phyloP scores from a whole-genome alignment of 225 moss, liverwort and hornwort genomes.

The Straminergon stramineum region DNA sequence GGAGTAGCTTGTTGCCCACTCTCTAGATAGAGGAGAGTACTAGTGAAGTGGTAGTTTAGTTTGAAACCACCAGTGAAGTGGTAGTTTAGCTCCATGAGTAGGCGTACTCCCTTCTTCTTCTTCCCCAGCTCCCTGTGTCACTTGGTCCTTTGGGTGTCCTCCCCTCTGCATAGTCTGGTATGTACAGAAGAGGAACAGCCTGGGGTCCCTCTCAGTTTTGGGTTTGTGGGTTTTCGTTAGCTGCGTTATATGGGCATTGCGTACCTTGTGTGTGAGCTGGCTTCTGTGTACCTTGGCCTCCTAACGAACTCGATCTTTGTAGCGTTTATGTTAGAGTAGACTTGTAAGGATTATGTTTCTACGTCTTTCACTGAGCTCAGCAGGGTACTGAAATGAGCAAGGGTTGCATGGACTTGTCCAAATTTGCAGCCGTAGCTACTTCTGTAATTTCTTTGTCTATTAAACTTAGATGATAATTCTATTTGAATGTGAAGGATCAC shows the following conservation, averaged over 20 bases:
- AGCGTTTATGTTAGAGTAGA: slow-evolving; percentile 6
- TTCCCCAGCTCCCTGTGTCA: slow-evolving; percentile 7
- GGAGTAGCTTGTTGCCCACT: not conserved
- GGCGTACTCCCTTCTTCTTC: slow-evolving; percentile 1
- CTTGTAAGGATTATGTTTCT: not conserved
- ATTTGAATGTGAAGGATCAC: not conserved
- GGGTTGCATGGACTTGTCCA: not conserved
- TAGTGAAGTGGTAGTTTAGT: slow-evolving; percentile 31
- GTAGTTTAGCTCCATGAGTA: slow-evolving; percentile 38
- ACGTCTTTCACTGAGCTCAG: not conserved
- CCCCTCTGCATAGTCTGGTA: not conserved
- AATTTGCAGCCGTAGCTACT: not conserved
- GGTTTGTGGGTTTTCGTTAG: slow-evolving; percentile 32
- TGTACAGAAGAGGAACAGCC: slow-evolving; percentile 17
- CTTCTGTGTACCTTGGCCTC: slow-evolving; percentile 6
- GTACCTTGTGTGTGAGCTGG: slow-evolving; percentile 23
- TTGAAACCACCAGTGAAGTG: slow-evolving; percentile 18
- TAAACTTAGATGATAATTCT: not conserved
- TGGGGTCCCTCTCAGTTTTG: slow-evolving; percentile 16
- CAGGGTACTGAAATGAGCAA: not conserved
- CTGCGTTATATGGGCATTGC: slow-evolving; percentile 20
- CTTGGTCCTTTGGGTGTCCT: slow-evolving; percentile 7
- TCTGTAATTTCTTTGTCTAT: not conserved
- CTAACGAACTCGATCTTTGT: slow-evolving; percentile 30
- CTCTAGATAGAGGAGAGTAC: not conserved